Conservation (phyloP, 352 stramenopile genomes). For the Phytophthora meadii region DNA sequence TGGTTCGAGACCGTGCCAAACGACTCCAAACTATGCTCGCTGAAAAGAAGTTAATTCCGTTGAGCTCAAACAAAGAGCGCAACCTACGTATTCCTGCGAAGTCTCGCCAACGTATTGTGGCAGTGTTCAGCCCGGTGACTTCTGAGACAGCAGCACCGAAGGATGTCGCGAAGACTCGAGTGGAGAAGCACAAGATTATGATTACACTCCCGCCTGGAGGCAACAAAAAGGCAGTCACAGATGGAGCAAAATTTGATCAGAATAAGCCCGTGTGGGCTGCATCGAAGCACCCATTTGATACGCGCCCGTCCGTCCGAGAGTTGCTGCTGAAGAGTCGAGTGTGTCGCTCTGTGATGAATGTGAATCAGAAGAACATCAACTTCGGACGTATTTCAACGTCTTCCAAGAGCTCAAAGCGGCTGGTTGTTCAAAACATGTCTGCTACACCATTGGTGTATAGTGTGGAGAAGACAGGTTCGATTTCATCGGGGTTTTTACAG, state of each 20-base stretch:
- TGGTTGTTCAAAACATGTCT: slow-evolving; percentile 90
- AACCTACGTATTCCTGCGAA: slow-evolving; percentile 86
- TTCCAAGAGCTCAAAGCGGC: slow-evolving; percentile 86
- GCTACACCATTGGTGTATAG: slow-evolving; percentile 85
- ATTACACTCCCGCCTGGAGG: slow-evolving; percentile 86
- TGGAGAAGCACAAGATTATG: slow-evolving; percentile 91
- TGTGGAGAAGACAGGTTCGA: slow-evolving; percentile 91
- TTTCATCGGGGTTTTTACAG: slow-evolving; percentile 89
- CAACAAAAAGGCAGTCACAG: slow-evolving; percentile 83
- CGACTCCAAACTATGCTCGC: slow-evolving; percentile 70
- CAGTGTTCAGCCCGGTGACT: slow-evolving; percentile 70
- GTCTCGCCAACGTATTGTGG: slow-evolving; percentile 78
- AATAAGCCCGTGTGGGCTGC: slow-evolving; percentile 68
- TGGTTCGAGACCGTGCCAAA: slow-evolving; percentile 78
- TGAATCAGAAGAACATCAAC: slow-evolving; percentile 94
- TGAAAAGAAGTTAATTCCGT: slow-evolving; percentile 73
- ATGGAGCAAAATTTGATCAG: slow-evolving; percentile 64
- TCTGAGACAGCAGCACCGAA: slow-evolving; percentile 41
- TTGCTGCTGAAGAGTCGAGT: slow-evolving; percentile 86
- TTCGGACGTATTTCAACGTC: slow-evolving; percentile 89
- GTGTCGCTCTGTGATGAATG: slow-evolving; percentile 88
- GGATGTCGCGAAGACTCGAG: slow-evolving; percentile 66
- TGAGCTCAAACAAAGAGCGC: slow-evolving; percentile 74
- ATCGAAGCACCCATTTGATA: slow-evolving; percentile 86
- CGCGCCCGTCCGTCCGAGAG: slow-evolving; percentile 77